phyloP scores from a whole-genome alignment of 192 early-diverging fungal species.

The Phlyctochytrium planicorne region DNA sequence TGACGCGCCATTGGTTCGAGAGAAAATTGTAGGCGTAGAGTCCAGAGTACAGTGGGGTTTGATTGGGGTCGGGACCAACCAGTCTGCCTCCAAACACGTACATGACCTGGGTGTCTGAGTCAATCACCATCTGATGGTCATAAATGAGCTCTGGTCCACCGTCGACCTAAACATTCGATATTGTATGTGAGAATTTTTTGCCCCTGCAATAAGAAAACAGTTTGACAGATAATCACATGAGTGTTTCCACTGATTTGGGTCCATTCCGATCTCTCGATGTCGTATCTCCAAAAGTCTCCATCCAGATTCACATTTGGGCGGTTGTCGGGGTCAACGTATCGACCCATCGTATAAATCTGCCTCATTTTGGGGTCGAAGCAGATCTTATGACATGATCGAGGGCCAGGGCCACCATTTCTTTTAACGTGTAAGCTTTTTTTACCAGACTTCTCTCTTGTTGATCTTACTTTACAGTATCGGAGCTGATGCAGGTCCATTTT shows the following conservation, averaged over 20 bases:
- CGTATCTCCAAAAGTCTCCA: conserved; percentile 88
- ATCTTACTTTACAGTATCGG: too few relatives aligned
- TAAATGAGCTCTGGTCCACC: conserved; percentile 87
- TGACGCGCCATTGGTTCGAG: conserved; percentile 67
- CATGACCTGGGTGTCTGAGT: conserved; percentile 62
- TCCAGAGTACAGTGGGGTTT: conserved; percentile 75
- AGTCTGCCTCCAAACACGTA: conserved; percentile 93
- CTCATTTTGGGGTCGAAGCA: conserved; percentile 76
- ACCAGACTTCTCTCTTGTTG: too few relatives aligned
- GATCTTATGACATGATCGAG: conserved; percentile 91
- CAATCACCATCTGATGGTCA: conserved; percentile 93
- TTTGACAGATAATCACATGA: conserved; percentile 43
- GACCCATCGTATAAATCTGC: conserved; percentile 82
- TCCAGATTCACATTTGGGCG: conserved; percentile 67
- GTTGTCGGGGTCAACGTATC: conserved; percentile 79
- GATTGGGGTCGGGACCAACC: conserved; percentile 56
- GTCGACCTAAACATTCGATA: conserved; percentile 54
- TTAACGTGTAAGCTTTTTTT: conserved; percentile 40
- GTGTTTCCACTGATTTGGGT: conserved; percentile 75
- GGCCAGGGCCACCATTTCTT: conserved; percentile 81
- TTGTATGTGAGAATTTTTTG: neutral
- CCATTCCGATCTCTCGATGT: conserved; percentile 69
- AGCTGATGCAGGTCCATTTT: conserved; percentile 75
- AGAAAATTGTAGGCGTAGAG: conserved; percentile 79
- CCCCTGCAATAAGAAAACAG: neutral